Evolutionary conservation across 202 grass and related monocot genomes (phyloP).

Genomic region (Miscanthus sacchariflorus): DNA sequence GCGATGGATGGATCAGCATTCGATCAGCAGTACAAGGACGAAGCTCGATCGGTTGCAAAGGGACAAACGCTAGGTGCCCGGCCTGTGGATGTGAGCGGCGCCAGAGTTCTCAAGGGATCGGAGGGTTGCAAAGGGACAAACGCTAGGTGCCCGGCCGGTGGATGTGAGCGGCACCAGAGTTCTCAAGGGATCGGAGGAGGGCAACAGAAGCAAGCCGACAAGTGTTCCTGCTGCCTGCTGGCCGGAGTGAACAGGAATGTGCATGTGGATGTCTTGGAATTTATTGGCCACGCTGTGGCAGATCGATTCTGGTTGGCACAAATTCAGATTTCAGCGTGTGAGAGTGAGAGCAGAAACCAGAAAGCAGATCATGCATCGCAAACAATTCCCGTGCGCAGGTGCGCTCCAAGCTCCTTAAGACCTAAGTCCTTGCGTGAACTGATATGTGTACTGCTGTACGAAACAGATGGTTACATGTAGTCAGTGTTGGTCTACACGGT

Average conservation of each 20-base stretch:
- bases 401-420: too few species aligned
- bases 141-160: constrained; percentile 23
- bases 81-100: not conserved
- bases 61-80: constrained; percentile 43
- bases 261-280: constrained; percentile 24
- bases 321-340: not conserved
- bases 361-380: not conserved
- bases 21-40: not conserved
- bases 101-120: constrained; percentile 42
- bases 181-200: constrained; percentile 35
- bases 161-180: constrained; percentile 29
- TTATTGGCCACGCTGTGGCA: constrained; percentile 40
- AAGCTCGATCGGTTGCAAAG: constrained; percentile 34
- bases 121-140: constrained; percentile 36
- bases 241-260: not conserved
- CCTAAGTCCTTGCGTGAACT: too few species aligned
- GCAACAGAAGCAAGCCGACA: constrained; percentile 58
- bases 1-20: not conserved
- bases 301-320: constrained; percentile 22
- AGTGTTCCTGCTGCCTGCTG: constrained; percentile 3
- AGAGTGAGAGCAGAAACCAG: not conserved
- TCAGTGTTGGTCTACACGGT: too few species aligned
- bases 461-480: too few species aligned
- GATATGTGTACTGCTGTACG: too few species aligned
- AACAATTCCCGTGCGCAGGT: too few species aligned